Evolutionary conservation across 495 filamentous ascomycete species (phyloP), one percentile per base, ranked within the genome.

Genomic region (Podospora didyma): DNA sequence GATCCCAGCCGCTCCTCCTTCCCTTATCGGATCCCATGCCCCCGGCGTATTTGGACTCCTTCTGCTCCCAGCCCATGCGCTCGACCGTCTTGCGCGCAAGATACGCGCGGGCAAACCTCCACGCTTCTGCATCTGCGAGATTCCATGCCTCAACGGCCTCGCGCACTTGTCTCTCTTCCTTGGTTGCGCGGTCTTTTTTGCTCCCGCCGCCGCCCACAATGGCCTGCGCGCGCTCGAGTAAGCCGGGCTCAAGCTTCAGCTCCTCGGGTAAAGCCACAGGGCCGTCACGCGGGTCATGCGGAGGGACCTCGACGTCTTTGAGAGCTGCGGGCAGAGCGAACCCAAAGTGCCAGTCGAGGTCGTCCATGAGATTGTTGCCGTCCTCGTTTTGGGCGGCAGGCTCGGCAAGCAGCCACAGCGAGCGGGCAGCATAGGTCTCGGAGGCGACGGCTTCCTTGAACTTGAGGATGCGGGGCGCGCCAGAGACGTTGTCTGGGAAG

Each of bases 81-180:
- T 90, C 88, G 22, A 86, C 69, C 45, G 69, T 63, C 34, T 76
- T 72, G 42, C 89, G 65, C 19, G 83, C 87, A 31, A 76, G 60
- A 53, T 78, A 93, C 0, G 94, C 93, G 61, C 86, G 77, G 9
- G 89, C 87, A 63, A 98, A 97, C 62, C 84, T 82, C 94, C 94
- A 98, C 2, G 87, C 89, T 73, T 98, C 94, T 9, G 89, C 88
- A 70, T 96, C 91, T 5, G 89, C 92, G 60, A 96, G 61, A 70
- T 93, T 96, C 94, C 94, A 98, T 58, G 89, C 87, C 77, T 97
- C 94, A 17, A 89, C 79, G 41, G 86, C 83, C 21, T 79, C 78
- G 41, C 80, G 77, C 26, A 90, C 69, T 46, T 63, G 71, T 48
- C 60, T 63, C 10, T 69, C 61, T 4, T 62, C 59, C 24, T 60